Percentiles rank a stretch among this genome's conserved stretches.
phyloP scores from a whole-genome alignment of 306 rosid genomes.

The Corylus americana region DNA sequence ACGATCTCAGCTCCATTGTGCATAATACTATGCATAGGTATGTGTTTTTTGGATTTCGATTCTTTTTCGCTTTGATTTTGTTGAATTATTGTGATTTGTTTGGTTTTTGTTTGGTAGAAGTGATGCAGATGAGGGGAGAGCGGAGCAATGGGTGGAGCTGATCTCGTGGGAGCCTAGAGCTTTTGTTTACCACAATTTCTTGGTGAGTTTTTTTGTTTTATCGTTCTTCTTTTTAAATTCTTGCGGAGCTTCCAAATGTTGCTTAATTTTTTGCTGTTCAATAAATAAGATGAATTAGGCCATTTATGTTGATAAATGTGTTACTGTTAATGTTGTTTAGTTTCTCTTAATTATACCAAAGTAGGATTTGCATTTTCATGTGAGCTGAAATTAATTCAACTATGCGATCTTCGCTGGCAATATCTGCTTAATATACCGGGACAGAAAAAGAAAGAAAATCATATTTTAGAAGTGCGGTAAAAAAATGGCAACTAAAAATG shows the following conservation, averaged over 20 bases:
- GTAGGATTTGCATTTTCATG: not conserved
- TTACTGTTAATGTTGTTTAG: not conserved
- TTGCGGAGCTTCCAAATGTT: not conserved
- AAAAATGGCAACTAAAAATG: not conserved
- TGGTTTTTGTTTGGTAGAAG: slow-evolving; percentile 19
- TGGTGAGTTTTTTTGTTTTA: slow-evolving; percentile 45
- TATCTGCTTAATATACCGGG: not conserved
- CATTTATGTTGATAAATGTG: not conserved
- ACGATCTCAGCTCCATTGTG: slow-evolving; percentile 84
- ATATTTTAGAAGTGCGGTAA: not conserved
- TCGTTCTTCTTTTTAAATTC: not conserved
- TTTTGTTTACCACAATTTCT: slow-evolving; percentile 82
- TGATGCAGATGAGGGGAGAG: slow-evolving; percentile 45
- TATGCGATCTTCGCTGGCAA: not conserved
- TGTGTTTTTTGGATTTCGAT: not conserved
- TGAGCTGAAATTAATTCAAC: not conserved
- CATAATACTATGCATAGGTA: slow-evolving; percentile 50
- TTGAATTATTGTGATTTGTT: slow-evolving; percentile 15
- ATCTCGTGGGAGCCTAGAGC: slow-evolving; percentile 99
- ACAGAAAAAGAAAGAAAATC: not conserved
- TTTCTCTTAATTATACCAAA: not conserved
- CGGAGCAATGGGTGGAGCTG: slow-evolving; percentile 85
- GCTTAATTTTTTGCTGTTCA: not conserved
- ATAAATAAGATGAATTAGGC: not conserved
- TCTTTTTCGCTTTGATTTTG: no score